Conservation (phyloP, 192 early-diverging fungal genomes). For the Linnemannia exigua region DNA sequence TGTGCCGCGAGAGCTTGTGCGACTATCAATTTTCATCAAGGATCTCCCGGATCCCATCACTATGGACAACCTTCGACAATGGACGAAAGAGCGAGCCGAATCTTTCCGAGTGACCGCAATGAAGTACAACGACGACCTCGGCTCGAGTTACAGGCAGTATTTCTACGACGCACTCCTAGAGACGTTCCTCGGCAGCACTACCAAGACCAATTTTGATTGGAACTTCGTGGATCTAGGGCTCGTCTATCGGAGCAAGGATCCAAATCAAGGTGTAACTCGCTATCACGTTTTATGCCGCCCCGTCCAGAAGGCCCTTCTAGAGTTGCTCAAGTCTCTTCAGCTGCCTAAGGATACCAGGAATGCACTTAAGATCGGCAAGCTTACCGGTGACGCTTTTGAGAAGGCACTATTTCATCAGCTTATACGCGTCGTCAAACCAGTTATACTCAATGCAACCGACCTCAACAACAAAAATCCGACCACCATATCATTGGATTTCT, state of each 20-base stretch:
- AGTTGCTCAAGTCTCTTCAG: constrained; percentile 15
- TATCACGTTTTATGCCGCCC: constrained; percentile 16
- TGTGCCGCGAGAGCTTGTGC: constrained; percentile 44
- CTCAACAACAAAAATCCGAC: constrained; percentile 21
- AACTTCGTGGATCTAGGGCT: constrained; percentile 21
- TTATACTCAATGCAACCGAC: constrained; percentile 35
- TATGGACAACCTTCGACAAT: constrained; percentile 21
- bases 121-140: background rate
- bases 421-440: constrained; percentile 6
- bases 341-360: constrained; percentile 19
- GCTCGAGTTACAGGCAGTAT: no score
- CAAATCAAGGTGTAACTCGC: background rate
- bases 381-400: constrained; percentile 29
- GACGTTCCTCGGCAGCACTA: no score
- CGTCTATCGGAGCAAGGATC: constrained; percentile 30
- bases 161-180: no score
- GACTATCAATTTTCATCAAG: constrained; percentile 15
- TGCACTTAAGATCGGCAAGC: background rate
- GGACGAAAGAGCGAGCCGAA: background rate
- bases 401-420: constrained; percentile 28
- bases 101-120: background rate
- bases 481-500: constrained; percentile 12
- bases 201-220: no score
- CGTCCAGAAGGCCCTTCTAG: constrained; percentile 21
- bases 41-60: constrained; percentile 1